Conservation (phyloP, 2,329 filamentous ascomycete species). For the Monilinia aucupariae region DNA sequence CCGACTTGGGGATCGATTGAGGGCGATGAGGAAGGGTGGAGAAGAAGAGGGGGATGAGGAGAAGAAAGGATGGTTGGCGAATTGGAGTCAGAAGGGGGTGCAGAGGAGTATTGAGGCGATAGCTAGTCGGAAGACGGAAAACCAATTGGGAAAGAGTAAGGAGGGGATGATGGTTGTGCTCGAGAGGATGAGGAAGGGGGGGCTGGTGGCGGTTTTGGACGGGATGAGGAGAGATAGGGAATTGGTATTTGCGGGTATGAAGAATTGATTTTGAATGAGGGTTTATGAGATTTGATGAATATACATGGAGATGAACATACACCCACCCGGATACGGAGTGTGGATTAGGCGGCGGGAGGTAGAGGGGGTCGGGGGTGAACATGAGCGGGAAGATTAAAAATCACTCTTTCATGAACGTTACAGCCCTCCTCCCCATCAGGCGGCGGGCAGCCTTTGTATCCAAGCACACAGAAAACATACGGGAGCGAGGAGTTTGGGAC, state of each 20-base stretch:
- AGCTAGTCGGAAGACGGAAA: conserved; percentile 69
- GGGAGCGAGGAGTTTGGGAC: conserved; percentile 31
- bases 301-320: neutral
- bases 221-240: conserved; percentile 59
- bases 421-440: conserved; percentile 16
- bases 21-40: conserved; percentile 38
- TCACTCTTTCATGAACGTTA: conserved; percentile 3
- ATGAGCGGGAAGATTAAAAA: neutral
- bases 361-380: no score
- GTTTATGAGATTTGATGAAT: conserved; percentile 13
- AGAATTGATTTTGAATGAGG: conserved; percentile 19
- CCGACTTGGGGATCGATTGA: conserved; percentile 58
- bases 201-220: conserved; percentile 63
- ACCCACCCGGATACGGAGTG: neutral
- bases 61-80: conserved; percentile 46
- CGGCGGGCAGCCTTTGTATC: conserved; percentile 22
- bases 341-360: no score
- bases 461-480: conserved; percentile 19
- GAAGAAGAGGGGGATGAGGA: conserved; percentile 42
- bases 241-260: conserved; percentile 22
- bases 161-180: conserved; percentile 80
- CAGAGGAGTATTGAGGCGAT: conserved; percentile 76
- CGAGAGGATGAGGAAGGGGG: conserved; percentile 61
- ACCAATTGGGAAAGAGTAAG: conserved; percentile 72
- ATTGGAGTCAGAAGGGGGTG: conserved; percentile 64